Evolutionary conservation across 768 basidiomycete species (phyloP), one percentile per base, ranked within the genome.

Genomic region (Kwoniella dendrophila): DNA sequence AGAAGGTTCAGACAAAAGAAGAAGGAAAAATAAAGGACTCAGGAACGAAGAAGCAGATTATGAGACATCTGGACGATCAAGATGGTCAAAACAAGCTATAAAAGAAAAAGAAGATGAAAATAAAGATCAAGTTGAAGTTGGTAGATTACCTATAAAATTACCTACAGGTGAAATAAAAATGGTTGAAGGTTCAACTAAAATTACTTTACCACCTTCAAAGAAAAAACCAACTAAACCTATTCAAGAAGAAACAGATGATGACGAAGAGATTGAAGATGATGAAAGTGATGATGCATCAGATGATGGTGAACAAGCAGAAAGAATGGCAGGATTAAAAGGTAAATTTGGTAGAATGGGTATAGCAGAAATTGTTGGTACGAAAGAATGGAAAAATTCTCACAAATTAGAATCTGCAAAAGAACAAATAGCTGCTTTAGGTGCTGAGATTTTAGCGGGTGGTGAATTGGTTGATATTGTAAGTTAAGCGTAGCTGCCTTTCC

Each of bases 371-470:
- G 67, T 77, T 18, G 63, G 66, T 45, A 59, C 43, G 56, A 54
- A 56, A 33, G 81, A 62, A 72, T 80, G 49, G 80, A 82, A 26
- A 80, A 82, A 57, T 75, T 71, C 57, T 72, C 79, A 62, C 74
- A 79, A 58, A 73, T 72, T 96, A 66, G 86, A 86, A 67, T 82
- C 83, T 41, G 94, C 94, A 14, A 92, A 95, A 71, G 92, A 96
- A 74, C 93, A 98, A 80, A 90, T 98, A 64, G 96, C 93, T 1
- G 83, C 84, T 29, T 86, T 97, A 32, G 96, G 93, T 75, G 92
- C 96, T 73, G 95, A 97, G 70, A 90, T 98, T 56, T 81, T 96
- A 49, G 85, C 89, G 24, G 95, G 98, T 66, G 95, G 95, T 26
- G 96, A 99, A 81, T 56, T 80, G 40, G 66, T 80, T 22, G 92